These are phyloP conservation scores for Fagopyrum tataricum DNA, from an alignment of 148 eudicot genomes.

Conservation along the genomic window DNA sequence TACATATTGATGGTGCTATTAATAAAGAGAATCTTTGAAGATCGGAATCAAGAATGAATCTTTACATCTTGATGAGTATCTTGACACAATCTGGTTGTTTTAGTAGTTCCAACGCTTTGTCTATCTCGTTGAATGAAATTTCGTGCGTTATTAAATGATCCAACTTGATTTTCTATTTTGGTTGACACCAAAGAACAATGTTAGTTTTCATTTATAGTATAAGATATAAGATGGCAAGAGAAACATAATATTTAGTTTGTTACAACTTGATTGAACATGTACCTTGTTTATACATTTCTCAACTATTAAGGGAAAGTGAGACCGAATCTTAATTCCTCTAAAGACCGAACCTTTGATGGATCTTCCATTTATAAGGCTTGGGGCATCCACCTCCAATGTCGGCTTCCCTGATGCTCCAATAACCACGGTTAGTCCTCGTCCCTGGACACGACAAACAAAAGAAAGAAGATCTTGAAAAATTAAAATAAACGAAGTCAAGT, in stretches of 20 bases:
- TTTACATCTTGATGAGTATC: constrained; percentile 20
- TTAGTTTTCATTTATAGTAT: background rate
- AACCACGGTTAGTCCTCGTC: constrained; percentile 25
- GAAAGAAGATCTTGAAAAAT: too few relatives aligned
- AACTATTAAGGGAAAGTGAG: constrained; percentile 35
- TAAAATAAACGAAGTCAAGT: background rate
- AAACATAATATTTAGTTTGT: background rate
- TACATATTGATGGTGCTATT: too few relatives aligned
- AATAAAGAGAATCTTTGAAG: too few relatives aligned
- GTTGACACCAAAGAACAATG: background rate
- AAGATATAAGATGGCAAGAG: background rate
- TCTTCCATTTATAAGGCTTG: constrained; percentile 25
- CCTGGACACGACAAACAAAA: constrained; percentile 16
- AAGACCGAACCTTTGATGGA: constrained; percentile 30
- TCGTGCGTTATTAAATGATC: constrained; percentile 26
- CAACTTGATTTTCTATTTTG: constrained; percentile 22
- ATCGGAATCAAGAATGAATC: too few relatives aligned
- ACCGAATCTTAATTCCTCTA: constrained; percentile 34
- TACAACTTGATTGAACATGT: background rate
- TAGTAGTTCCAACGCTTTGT: constrained; percentile 22
- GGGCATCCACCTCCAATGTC: constrained; percentile 14
- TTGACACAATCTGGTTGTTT: constrained; percentile 29
- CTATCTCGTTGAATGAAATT: constrained; percentile 21
- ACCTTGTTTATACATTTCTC: constrained; percentile 39
- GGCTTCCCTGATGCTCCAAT: constrained; percentile 24